Evolutionary conservation across 2,329 filamentous ascomycete genomes (phyloP).

Genomic region (Dothideomycetes sp.): DNA sequence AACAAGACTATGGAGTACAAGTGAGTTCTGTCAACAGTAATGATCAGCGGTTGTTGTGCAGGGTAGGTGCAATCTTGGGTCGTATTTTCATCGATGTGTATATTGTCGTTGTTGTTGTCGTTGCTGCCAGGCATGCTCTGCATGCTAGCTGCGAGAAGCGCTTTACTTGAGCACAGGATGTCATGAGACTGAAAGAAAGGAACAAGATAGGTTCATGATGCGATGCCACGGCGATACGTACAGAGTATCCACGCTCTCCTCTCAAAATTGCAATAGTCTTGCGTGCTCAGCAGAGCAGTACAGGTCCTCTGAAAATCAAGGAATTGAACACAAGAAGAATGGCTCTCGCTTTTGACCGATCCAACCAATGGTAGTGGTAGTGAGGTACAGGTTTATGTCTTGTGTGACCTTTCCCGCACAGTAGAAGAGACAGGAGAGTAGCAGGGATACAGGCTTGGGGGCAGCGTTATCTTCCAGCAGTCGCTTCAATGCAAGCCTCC

Average conservation of each 20-base stretch:
- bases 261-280: not conserved
- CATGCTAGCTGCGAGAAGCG: too few species aligned
- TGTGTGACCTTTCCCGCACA: not conserved
- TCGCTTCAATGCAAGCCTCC: not conserved
- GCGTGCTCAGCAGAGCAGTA: not conserved
- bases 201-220: not conserved
- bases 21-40: too few species aligned
- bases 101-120: too few species aligned
- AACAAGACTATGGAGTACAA: too few species aligned
- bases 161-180: too few species aligned
- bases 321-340: not conserved
- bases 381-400: not conserved
- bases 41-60: too few species aligned
- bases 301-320: not conserved
- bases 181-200: not conserved
- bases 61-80: too few species aligned
- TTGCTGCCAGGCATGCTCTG: not conserved
- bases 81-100: too few species aligned
- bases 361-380: not conserved
- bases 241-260: not conserved
- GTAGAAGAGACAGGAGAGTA: not conserved
- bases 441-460: not conserved
- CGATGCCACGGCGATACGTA: not conserved
- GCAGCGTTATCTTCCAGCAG: not conserved
- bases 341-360: not conserved